A percentile compares a stretch with the other conserved stretches of the same genome.
These are phyloP conservation scores for Trichoderma afroharzianum DNA, from an alignment of 2,329 filamentous ascomycete genomes.

Conservation along the genomic window DNA sequence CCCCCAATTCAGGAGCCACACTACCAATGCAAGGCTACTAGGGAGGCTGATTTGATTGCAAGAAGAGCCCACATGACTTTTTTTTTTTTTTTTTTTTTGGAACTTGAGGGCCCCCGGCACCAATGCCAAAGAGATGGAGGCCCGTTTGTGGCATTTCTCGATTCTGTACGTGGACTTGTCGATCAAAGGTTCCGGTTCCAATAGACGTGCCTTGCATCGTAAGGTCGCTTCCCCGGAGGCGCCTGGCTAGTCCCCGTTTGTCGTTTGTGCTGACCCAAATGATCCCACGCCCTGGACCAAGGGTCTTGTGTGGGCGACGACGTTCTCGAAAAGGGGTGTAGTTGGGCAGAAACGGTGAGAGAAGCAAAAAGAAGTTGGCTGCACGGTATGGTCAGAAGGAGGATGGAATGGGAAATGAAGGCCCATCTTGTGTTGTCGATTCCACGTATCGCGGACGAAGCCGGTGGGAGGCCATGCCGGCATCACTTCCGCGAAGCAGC, in stretches of 20 bases:
- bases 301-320: neutral
- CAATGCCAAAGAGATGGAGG: neutral
- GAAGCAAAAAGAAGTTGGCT: neutral
- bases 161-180: neutral
- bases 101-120: neutral
- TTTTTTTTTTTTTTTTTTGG: no score
- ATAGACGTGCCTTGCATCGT: neutral
- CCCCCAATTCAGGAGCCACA: neutral
- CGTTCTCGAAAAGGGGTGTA: neutral
- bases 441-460: constrained; percentile 11
- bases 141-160: neutral
- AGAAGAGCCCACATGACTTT: neutral
- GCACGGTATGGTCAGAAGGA: neutral
- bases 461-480: constrained; percentile 4
- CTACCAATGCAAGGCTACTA: constrained; percentile 1
- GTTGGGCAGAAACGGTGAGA: constrained; percentile 8
- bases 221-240: neutral
- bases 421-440: neutral
- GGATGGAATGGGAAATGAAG: neutral
- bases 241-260: neutral
- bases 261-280: neutral
- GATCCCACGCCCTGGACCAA: constrained; percentile 1
- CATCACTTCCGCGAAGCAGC: neutral
- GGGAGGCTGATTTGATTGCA: constrained; percentile 2
- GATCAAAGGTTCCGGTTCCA: neutral